Conservation (phyloP, 345 rosid species). For the Lumnitzera littorea region DNA sequence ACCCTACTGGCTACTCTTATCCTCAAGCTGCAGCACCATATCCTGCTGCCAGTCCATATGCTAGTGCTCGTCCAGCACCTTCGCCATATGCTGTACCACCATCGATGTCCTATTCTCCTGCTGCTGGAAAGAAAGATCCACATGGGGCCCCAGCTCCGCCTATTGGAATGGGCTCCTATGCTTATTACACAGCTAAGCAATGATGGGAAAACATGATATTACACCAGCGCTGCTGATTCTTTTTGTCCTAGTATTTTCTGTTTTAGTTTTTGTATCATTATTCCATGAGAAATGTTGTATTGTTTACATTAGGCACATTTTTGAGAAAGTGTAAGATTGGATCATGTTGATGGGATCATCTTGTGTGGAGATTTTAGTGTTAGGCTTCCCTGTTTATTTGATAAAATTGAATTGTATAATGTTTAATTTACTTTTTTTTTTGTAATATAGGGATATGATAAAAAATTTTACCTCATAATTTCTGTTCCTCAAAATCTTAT, state of each 20-base stretch:
- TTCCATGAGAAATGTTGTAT: too few species aligned
- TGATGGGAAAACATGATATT: neutral
- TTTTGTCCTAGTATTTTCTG: neutral
- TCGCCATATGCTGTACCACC: slow-evolving; percentile 29
- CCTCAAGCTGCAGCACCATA: slow-evolving; percentile 33
- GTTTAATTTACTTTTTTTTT: too few species aligned
- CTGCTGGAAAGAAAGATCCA: slow-evolving; percentile 29
- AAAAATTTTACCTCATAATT: too few species aligned
- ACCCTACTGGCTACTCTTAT: slow-evolving; percentile 34
- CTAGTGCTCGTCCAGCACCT: slow-evolving; percentile 32
- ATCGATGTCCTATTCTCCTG: slow-evolving; percentile 24
- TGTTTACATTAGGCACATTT: too few species aligned
- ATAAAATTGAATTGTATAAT: too few species aligned
- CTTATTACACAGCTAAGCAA: slow-evolving; percentile 27
- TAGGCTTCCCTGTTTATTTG: too few species aligned
- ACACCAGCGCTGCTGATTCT: neutral
- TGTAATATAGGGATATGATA: too few species aligned
- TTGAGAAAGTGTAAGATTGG: too few species aligned
- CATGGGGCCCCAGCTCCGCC: slow-evolving; percentile 25
- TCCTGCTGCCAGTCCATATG: slow-evolving; percentile 23
- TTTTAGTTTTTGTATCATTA: too few species aligned
- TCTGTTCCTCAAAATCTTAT: too few species aligned
- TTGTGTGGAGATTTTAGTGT: too few species aligned
- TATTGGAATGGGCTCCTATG: slow-evolving; percentile 47
- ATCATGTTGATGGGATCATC: too few species aligned